phyloP scores from a whole-genome alignment of 1,284 basidiomycete species.

The Ustilago trichophora region DNA sequence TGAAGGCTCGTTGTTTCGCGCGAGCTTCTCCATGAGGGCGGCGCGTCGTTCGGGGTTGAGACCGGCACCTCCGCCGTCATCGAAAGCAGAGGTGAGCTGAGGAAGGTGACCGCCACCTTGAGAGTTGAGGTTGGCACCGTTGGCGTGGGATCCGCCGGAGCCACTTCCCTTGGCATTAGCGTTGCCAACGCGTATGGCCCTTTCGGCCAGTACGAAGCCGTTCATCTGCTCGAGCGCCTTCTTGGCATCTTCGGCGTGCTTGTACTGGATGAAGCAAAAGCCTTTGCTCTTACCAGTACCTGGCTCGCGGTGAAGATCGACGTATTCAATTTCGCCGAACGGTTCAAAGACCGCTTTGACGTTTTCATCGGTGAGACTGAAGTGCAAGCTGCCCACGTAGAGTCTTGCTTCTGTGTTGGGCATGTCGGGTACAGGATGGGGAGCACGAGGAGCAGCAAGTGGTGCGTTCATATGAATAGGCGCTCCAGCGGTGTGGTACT shows the following conservation, averaged over 20 bases:
- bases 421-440: constrained; percentile 55
- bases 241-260: constrained; percentile 86
- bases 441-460: constrained; percentile 8
- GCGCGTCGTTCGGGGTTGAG: constrained; percentile 58
- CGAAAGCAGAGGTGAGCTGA: constrained; percentile 52
- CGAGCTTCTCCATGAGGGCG: constrained; percentile 65
- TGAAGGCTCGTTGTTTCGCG: constrained; percentile 47
- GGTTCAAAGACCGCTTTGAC: constrained; percentile 98
- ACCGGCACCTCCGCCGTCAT: constrained; percentile 62
- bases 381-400: constrained; percentile 95
- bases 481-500: constrained; percentile 33
- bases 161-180: constrained; percentile 53
- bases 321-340: constrained; percentile 96
- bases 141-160: constrained; percentile 6
- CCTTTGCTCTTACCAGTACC: constrained; percentile 92
- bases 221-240: constrained; percentile 99
- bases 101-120: constrained; percentile 41
- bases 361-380: constrained; percentile 93
- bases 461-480: constrained; percentile 40
- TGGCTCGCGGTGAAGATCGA: constrained; percentile 93
- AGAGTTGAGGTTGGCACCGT: constrained; percentile 9
- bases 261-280: constrained; percentile 95
- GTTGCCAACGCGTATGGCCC: constrained; percentile 70
- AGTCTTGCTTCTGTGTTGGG: constrained; percentile 75
- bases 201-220: constrained; percentile 93